These are phyloP conservation scores for Sextonia rubra DNA, from an alignment of 164 flowering plant genomes.

Conservation along the genomic window DNA sequence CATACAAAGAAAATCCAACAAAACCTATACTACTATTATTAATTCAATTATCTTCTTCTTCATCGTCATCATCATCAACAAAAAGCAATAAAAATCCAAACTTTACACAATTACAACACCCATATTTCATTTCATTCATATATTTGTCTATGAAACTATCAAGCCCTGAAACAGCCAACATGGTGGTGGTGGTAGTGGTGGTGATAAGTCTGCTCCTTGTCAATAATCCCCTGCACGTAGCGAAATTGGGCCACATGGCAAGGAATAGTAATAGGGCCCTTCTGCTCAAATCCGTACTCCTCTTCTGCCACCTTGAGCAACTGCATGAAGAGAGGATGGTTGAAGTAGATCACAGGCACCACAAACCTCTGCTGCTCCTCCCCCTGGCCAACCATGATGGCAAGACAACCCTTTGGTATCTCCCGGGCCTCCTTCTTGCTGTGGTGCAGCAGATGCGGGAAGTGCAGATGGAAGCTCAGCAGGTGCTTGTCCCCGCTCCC, in stretches of 20 bases:
- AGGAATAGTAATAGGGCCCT: constrained; percentile 68
- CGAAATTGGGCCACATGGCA: constrained; percentile 68
- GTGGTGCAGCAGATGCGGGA: constrained; percentile 35
- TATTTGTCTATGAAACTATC: no score
- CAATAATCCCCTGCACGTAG: constrained; percentile 56
- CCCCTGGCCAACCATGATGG: constrained; percentile 57
- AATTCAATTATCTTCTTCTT: no score
- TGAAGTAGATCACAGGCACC: constrained; percentile 64
- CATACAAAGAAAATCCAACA: no score
- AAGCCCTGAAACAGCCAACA: constrained; percentile 9
- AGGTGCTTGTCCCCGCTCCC: constrained; percentile 28
- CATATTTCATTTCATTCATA: no score
- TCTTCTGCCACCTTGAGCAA: constrained; percentile 74
- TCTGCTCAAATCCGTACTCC: constrained; percentile 76
- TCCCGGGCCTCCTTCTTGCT: constrained; percentile 24
- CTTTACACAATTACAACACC: no score
- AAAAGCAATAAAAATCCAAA: no score
- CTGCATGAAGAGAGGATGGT: constrained; percentile 68
- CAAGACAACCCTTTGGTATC: constrained; percentile 70
- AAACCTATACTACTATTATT: no score
- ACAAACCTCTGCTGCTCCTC: constrained; percentile 61
- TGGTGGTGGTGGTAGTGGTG: constrained; percentile 10
- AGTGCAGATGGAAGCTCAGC: constrained; percentile 36
- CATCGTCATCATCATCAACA: no score
- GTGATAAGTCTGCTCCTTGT: constrained; percentile 39